These are phyloP conservation scores for Vickermania ingenoplastis DNA, from an alignment of 208 protist genomes.

Conservation along the genomic window DNA sequence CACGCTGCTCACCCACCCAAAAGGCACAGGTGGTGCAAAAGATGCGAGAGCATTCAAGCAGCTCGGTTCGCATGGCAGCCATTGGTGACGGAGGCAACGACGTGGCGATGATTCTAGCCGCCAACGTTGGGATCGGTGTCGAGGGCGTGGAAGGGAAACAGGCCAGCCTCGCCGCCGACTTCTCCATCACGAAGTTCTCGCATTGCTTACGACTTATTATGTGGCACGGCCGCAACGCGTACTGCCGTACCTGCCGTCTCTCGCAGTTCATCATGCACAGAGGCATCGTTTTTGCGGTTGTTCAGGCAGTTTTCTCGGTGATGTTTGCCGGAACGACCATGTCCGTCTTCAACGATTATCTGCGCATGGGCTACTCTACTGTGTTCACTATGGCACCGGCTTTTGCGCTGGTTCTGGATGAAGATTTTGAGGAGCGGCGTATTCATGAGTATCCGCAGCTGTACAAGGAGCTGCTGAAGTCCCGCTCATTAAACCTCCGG, in stretches of 20 bases:
- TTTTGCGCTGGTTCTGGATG: constrained; percentile 96
- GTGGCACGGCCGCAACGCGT: constrained; percentile 84
- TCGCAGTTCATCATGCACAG: constrained; percentile 98
- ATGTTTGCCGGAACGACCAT: constrained; percentile 97
- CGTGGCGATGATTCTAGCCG: constrained; percentile 93
- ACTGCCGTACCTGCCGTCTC: constrained; percentile 88
- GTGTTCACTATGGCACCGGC: constrained; percentile 97
- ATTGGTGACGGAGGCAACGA: constrained; percentile 99
- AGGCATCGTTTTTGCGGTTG: constrained; percentile 97
- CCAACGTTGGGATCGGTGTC: constrained; percentile 96
- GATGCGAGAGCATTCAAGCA: constrained; percentile 45
- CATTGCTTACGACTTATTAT: constrained; percentile 84
- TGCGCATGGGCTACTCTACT: constrained; percentile 96
- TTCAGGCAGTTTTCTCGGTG: constrained; percentile 96
- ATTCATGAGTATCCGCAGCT: constrained; percentile 95
- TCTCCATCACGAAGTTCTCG: constrained; percentile 95
- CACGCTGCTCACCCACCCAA: constrained; percentile 96
- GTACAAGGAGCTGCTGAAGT: constrained; percentile 96
- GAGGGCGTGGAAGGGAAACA: constrained; percentile 98
- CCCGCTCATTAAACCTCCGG: constrained; percentile 78
- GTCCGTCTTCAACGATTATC: constrained; percentile 94
- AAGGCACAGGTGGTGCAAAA: constrained; percentile 94
- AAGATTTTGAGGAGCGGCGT: constrained; percentile 90
- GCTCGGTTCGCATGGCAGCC: constrained; percentile 72
- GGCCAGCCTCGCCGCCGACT: constrained; percentile 96